Percentiles rank a stretch among this genome's conserved stretches.
Conservation (phyloP, 441 rosid species). For the Pelargonium australe region DNA sequence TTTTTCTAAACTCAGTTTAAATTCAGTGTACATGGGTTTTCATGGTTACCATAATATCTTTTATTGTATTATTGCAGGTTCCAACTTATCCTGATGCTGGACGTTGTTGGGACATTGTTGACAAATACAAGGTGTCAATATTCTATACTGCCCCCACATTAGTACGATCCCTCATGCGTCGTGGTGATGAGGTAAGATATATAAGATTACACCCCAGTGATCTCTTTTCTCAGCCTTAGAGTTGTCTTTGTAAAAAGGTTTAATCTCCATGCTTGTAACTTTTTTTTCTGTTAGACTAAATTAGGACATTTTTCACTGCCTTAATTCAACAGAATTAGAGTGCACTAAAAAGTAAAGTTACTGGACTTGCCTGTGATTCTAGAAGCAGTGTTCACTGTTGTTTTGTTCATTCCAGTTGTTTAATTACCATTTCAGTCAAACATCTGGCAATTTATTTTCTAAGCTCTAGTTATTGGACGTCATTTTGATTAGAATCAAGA, state of each 20-base stretch:
- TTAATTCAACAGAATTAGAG: neutral
- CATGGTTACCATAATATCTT: slow-evolving; percentile 20
- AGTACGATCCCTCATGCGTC: slow-evolving; percentile 98
- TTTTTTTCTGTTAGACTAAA: neutral
- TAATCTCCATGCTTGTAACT: neutral
- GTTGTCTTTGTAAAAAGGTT: neutral
- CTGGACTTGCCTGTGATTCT: slow-evolving; percentile 4
- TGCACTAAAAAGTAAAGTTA: neutral
- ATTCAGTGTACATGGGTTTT: slow-evolving; percentile 15
- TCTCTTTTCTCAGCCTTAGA: neutral
- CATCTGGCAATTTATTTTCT: neutral
- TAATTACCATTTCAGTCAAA: neutral
- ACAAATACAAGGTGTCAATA: slow-evolving; percentile 85
- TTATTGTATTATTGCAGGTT: slow-evolving; percentile 45
- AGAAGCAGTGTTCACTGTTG: neutral
- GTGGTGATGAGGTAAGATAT: slow-evolving; percentile 57
- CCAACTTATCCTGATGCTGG: slow-evolving; percentile 95
- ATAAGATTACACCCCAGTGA: neutral
- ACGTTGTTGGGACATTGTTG: slow-evolving; percentile 95
- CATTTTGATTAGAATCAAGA: neutral
- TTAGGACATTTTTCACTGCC: neutral
- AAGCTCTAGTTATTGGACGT: neutral
- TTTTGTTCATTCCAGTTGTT: neutral
- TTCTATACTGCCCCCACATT: slow-evolving; percentile 96
- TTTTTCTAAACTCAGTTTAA: neutral